Base-by-base conservation (phyloP, 106 monocot genomes). In the Iris macrosiphon region DNA sequence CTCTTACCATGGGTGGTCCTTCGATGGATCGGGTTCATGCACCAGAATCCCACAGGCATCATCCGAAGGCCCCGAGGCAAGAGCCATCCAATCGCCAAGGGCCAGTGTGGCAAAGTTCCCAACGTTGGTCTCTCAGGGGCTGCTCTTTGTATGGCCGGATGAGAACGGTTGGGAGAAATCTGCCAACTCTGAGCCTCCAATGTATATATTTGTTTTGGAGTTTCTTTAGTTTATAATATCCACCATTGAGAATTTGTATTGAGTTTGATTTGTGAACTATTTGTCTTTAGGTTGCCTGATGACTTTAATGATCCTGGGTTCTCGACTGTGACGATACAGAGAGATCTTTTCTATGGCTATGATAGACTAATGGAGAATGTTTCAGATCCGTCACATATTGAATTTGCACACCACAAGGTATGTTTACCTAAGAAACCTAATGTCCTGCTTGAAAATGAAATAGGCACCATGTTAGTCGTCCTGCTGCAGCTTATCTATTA, bases 351-450 rank as follows among this genome's bases (percentile, higher is more conserved):
- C 74, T 96, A 96, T 67, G 95, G 89, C 0, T 96, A 96, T 69
- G 95, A 96, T 41, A 96, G 86, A 1, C 77, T 96, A 19, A 82
- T 96, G 71, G 95, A 96, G 73, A 96, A 96, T 53, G 89, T 96
- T 16, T 96, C 95, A 16, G 95, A 96, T 75, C 95, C 95, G 33
- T 96, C 95, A 1, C 95, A 96, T 63, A 96, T 96, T 40, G 83
- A 96, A 8, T 96, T 96, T 70, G 95, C 95, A 26, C 95, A 96
- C 55, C 95, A 96, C 57, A 96, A 86, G 82, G 95, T 96, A 84
- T 34, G 19, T 49, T 35, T 23, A 21, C 27, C 2, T n/a, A 8
- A 26, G 38, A 39, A 2, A 15, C 42, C 42, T 42, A n/a, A n/a
- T n/a, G n/a, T n/a, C n/a, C n/a, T n/a, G n/a, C n/a, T n/a, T n/a